Evolutionary conservation across 1,139 yeast species (phyloP).

Genomic region (Sugiyamaella pinicola): DNA sequence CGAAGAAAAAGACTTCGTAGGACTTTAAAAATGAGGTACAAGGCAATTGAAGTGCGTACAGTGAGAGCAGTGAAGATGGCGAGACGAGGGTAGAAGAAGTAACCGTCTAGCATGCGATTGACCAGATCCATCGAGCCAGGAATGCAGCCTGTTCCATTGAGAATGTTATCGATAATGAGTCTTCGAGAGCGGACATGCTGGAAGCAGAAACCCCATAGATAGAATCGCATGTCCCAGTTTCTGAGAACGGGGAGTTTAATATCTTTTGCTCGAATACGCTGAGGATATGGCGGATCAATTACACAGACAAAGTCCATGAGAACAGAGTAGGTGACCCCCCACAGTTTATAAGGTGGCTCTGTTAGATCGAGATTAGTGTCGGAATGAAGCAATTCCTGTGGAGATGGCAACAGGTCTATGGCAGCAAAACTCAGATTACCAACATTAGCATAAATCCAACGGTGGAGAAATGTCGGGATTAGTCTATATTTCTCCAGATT

Average conservation of each 20-base stretch:
- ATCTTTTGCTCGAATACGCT: slow-evolving; percentile 14
- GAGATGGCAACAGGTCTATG: slow-evolving; percentile 31
- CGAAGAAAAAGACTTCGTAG: not conserved
- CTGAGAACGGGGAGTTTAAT: slow-evolving; percentile 31
- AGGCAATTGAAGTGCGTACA: slow-evolving; percentile 8
- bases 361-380: slow-evolving; percentile 20
- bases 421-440: slow-evolving; percentile 43
- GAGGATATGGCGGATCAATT: slow-evolving; percentile 29
- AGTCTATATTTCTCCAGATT: slow-evolving; percentile 26
- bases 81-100: slow-evolving; percentile 20
- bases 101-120: slow-evolving; percentile 26
- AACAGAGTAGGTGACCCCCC: slow-evolving; percentile 46
- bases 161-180: slow-evolving; percentile 10
- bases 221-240: slow-evolving; percentile 34
- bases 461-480: slow-evolving; percentile 29
- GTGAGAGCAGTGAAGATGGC: slow-evolving; percentile 18
- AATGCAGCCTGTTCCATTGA: slow-evolving; percentile 15
- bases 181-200: slow-evolving; percentile 19
- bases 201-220: slow-evolving; percentile 24
- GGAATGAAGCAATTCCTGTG: slow-evolving; percentile 8
- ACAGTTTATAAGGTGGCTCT: slow-evolving; percentile 38
- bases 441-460: slow-evolving; percentile 29
- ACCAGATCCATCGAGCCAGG: slow-evolving; percentile 28
- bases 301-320: slow-evolving; percentile 41
- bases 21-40: not conserved